phyloP scores from a whole-genome alignment of 192 early-diverging fungal genomes.

The Pilaira anomala region DNA sequence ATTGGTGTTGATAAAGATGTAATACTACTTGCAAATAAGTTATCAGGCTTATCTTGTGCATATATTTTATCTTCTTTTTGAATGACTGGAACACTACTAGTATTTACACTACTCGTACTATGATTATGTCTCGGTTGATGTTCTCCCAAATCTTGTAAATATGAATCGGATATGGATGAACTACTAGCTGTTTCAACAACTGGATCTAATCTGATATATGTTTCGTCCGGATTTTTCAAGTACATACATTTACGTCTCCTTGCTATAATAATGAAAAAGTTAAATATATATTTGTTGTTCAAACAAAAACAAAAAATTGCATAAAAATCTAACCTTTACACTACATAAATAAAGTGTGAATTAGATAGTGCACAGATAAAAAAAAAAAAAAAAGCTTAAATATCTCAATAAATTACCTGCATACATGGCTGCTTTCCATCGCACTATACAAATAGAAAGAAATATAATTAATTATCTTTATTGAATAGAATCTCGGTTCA shows the following conservation, averaged over 20 bases:
- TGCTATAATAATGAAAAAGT: constrained; percentile 16
- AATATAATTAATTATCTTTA: neutral
- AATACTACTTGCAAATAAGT: constrained; percentile 11
- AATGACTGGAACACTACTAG: neutral
- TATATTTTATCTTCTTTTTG: neutral
- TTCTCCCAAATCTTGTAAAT: neutral
- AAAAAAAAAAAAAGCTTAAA: neutral
- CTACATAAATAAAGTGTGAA: neutral
- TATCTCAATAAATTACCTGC: constrained; percentile 26
- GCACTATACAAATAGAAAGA: constrained; percentile 20
- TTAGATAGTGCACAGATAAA: neutral
- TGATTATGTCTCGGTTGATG: neutral
- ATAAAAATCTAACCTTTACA: constrained; percentile 20
- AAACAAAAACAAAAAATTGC: neutral
- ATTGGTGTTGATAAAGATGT: neutral
- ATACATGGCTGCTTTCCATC: constrained; percentile 40
- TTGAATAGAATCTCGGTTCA: neutral
- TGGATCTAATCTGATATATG: constrained; percentile 30
- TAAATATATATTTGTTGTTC: neutral
- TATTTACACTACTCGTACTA: no score
- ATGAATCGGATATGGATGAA: constrained; percentile 8
- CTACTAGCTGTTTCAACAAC: neutral
- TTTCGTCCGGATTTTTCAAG: constrained; percentile 33
- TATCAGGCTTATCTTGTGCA: constrained; percentile 9
- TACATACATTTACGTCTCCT: constrained; percentile 38